Evolutionary conservation across 495 filamentous ascomycete species (phyloP).

Genomic region (Talaromyces proteolyticus): DNA sequence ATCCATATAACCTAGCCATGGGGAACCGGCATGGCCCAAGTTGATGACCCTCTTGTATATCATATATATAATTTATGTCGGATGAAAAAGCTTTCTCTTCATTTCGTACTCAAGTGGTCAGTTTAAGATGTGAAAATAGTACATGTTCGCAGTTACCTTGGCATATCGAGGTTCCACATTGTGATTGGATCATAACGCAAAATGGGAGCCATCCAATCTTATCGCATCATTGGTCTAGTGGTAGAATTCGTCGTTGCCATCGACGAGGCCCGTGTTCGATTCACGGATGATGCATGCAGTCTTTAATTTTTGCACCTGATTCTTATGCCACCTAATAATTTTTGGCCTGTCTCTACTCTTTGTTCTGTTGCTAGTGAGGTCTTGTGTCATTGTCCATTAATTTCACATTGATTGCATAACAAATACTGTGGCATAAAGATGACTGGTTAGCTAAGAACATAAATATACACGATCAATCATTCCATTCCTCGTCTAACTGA

Average conservation of each 20-base stretch:
- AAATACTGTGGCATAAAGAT: neutral
- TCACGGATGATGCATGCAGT: constrained; percentile 50
- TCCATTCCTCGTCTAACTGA: constrained; percentile 89
- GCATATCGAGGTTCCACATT: constrained; percentile 8
- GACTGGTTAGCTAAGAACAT: too few species aligned
- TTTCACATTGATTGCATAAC: too few species aligned
- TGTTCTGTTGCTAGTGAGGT: too few species aligned
- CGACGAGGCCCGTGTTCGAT: constrained; percentile 56
- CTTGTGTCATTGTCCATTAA: too few species aligned
- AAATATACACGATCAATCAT: constrained; percentile 22
- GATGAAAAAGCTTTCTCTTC: neutral
- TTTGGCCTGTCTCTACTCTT: neutral
- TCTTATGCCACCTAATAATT: too few species aligned
- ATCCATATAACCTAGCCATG: too few species aligned
- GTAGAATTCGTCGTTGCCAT: constrained; percentile 57
- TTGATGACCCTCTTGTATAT: neutral
- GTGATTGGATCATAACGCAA: too few species aligned
- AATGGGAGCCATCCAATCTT: too few species aligned
- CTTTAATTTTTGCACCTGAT: too few species aligned
- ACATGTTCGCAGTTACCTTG: neutral
- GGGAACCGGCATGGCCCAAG: too few species aligned
- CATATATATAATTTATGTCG: neutral
- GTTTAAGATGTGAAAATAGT: neutral
- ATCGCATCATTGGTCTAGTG: constrained; percentile 56
- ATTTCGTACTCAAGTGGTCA: neutral